Conservation (phyloP, 1,284 basidiomycete species). For the Rhodotorula mucilaginosa region DNA sequence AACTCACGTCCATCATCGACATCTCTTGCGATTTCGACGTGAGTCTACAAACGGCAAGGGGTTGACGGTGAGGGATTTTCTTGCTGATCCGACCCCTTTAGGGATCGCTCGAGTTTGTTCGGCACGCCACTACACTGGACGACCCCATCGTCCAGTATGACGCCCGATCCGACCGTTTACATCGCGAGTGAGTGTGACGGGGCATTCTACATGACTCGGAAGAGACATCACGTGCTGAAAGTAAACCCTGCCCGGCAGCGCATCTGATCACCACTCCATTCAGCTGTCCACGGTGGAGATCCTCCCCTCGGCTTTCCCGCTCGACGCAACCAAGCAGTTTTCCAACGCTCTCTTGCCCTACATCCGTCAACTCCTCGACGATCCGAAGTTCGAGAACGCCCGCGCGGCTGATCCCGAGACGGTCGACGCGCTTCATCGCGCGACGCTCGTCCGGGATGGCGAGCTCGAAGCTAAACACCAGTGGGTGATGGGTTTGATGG, state of each 20-base stretch:
- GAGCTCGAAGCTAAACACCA: conserved; percentile 57
- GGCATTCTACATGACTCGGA: no score
- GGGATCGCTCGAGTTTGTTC: conserved; percentile 81
- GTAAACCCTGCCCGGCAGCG: neutral
- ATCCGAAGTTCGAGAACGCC: conserved; percentile 20
- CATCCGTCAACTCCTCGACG: conserved; percentile 59
- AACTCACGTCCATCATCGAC: conserved; percentile 73
- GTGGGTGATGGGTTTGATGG: conserved; percentile 62
- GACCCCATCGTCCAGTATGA: conserved; percentile 62
- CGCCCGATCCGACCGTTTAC: conserved; percentile 53
- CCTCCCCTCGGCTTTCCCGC: conserved; percentile 74
- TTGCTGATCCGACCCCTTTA: conserved; percentile 42
- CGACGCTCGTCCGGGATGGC: conserved; percentile 68
- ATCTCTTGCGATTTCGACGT: conserved; percentile 81
- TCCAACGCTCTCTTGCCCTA: conserved; percentile 66
- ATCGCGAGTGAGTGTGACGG: conserved; percentile 24
- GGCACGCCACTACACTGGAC: conserved; percentile 68
- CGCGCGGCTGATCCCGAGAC: conserved; percentile 44
- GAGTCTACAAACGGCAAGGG: conserved; percentile 4
- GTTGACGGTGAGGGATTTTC: neutral
- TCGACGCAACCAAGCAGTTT: conserved; percentile 76
- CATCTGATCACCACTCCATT: conserved; percentile 45
- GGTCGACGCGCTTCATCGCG: conserved; percentile 59
- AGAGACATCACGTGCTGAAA: neutral
- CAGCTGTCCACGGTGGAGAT: conserved; percentile 86